These are phyloP conservation scores for Xylaria hypoxylon DNA, from an alignment of 2,329 filamentous ascomycete genomes.

Conservation along the genomic window DNA sequence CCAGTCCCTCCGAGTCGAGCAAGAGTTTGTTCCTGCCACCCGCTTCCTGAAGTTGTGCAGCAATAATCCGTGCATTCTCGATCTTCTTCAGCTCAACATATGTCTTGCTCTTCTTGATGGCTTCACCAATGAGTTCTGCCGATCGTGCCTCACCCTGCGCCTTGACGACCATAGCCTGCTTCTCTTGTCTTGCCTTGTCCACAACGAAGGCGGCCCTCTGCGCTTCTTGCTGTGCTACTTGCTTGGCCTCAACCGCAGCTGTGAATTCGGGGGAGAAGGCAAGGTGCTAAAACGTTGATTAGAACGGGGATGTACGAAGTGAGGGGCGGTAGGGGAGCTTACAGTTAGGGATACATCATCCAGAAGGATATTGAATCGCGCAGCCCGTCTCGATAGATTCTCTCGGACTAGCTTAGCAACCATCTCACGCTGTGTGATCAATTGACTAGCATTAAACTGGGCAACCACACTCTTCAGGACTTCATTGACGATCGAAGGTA, in stretches of 20 bases:
- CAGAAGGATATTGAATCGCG: slow-evolving; percentile 95
- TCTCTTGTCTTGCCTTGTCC: slow-evolving; percentile 98
- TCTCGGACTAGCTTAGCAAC: slow-evolving; percentile 92
- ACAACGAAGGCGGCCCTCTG: slow-evolving; percentile 97
- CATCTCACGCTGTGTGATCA: slow-evolving; percentile 99
- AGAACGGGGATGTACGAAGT: slow-evolving; percentile 36
- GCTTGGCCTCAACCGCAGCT: slow-evolving; percentile 78
- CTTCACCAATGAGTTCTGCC: slow-evolving; percentile 96
- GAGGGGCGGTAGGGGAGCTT: slow-evolving; percentile 51
- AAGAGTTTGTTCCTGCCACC: slow-evolving; percentile 93
- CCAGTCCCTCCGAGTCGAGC: slow-evolving; percentile 89
- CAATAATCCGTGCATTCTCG: slow-evolving; percentile 92
- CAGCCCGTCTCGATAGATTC: slow-evolving; percentile 89
- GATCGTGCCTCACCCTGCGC: slow-evolving; percentile 99
- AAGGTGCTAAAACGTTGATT: slow-evolving; percentile 65
- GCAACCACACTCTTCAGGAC: slow-evolving; percentile 98
- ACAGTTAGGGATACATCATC: slow-evolving; percentile 98
- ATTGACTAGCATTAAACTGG: slow-evolving; percentile 97
- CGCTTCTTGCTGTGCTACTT: slow-evolving; percentile 88
- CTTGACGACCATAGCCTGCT: slow-evolving; percentile 98
- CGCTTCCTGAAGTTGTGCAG: slow-evolving; percentile 85
- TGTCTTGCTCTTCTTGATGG: slow-evolving; percentile 98
- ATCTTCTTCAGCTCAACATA: slow-evolving; percentile 98
- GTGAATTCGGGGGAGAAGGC: slow-evolving; percentile 81
- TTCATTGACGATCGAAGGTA: slow-evolving; percentile 98